Percentiles rank a stretch among this genome's conserved stretches.
phyloP scores from a whole-genome alignment of 108 stramenopile genomes.

The Pseudonitzschia pungens region DNA sequence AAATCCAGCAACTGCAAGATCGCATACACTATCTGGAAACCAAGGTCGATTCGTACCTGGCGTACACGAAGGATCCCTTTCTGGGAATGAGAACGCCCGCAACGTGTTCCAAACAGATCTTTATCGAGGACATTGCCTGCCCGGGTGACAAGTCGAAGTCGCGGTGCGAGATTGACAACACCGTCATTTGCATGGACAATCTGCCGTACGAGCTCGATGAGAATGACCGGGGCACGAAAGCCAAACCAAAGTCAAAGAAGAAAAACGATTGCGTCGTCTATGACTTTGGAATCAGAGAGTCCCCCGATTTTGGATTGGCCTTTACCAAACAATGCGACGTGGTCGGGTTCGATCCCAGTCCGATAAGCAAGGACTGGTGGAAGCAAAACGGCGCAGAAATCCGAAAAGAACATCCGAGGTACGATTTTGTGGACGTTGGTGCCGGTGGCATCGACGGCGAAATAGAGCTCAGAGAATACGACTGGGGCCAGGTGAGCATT shows the following conservation, averaged over 20 bases:
- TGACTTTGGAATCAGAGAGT: constrained; percentile 31
- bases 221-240: background rate
- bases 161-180: background rate
- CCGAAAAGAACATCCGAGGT: background rate
- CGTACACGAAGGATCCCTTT: constrained; percentile 8
- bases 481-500: constrained; percentile 22
- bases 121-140: constrained; percentile 8
- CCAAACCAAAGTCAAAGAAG: background rate
- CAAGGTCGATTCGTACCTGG: constrained; percentile 13
- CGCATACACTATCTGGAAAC: constrained; percentile 18
- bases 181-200: background rate
- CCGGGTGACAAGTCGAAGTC: background rate
- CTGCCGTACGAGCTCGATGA: background rate
- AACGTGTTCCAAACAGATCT: constrained; percentile 1
- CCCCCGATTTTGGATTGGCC: constrained; percentile 16
- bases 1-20: constrained; percentile 5
- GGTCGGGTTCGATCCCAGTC: constrained; percentile 26
- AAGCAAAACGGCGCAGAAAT: background rate
- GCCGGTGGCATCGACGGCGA: constrained; percentile 29
- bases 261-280: constrained; percentile 28
- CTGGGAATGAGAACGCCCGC: background rate
- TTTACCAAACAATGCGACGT: constrained; percentile 23
- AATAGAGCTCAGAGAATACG: constrained; percentile 18
- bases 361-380: constrained; percentile 21
- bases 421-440: constrained; percentile 14